Conservation (phyloP, 208 protist genomes). For the Leishmania arabica region DNA sequence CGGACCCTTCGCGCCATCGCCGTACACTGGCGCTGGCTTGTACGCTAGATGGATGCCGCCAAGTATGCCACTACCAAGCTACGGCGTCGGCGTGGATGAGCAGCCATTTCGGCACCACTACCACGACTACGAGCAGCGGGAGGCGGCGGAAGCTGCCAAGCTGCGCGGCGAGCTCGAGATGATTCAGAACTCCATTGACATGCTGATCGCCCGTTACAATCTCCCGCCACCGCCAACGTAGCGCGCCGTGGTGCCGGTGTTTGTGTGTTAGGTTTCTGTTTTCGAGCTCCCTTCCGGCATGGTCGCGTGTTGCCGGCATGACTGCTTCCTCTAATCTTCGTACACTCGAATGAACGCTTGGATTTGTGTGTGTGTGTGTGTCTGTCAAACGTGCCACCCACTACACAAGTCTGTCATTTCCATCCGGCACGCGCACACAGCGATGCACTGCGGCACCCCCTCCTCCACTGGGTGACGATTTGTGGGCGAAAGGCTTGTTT, state of each 20-base stretch:
- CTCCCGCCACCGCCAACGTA: constrained; percentile 70
- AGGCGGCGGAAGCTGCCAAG: constrained; percentile 23
- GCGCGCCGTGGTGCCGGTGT: neutral
- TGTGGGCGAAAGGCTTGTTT: neutral
- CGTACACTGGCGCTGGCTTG: neutral
- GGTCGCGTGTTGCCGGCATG: neutral
- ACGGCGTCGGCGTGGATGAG: constrained; percentile 31
- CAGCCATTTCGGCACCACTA: constrained; percentile 40
- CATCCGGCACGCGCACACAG: neutral
- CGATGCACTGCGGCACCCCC: neutral
- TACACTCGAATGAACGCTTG: neutral
- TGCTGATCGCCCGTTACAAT: constrained; percentile 86
- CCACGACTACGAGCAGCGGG: constrained; percentile 28
- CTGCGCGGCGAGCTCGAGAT: constrained; percentile 71
- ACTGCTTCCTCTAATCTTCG: neutral
- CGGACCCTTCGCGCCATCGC: constrained; percentile 15
- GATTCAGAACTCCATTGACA: constrained; percentile 84
- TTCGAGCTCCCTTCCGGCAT: neutral
- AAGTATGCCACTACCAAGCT: neutral
- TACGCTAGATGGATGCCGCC: constrained; percentile 10
- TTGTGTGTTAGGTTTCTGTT: neutral
- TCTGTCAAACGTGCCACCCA: neutral
- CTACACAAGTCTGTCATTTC: neutral
- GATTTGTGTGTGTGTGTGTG: neutral
- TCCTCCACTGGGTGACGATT: neutral